phyloP scores from a whole-genome alignment of 2,329 filamentous ascomycete species.

The Teratosphaeria gauchensis region DNA sequence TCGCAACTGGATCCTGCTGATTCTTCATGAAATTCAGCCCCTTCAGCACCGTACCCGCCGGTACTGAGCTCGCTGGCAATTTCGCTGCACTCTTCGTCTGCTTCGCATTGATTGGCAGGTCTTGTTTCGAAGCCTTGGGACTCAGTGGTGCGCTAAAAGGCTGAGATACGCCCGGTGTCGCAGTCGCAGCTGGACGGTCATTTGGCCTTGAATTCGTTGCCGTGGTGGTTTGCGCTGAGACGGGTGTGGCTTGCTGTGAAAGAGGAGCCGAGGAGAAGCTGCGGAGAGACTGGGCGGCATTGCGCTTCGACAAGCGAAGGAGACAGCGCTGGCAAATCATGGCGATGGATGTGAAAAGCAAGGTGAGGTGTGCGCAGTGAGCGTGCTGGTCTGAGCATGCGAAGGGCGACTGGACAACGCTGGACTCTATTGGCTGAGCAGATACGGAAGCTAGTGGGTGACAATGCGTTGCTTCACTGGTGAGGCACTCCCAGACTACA shows the following conservation, averaged over 20 bases:
- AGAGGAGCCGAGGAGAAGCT: slow-evolving; percentile 9
- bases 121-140: slow-evolving; percentile 21
- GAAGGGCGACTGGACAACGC: not conserved
- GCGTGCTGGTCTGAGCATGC: not conserved
- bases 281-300: slow-evolving; percentile 3
- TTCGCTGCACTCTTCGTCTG: slow-evolving; percentile 21
- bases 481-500: not conserved
- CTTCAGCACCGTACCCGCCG: slow-evolving; percentile 58
- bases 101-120: slow-evolving; percentile 9
- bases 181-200: slow-evolving; percentile 32
- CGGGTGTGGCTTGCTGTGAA: slow-evolving; percentile 12
- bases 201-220: slow-evolving; percentile 22
- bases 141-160: slow-evolving; percentile 34
- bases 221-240: slow-evolving; percentile 20
- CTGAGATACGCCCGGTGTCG: slow-evolving; percentile 34
- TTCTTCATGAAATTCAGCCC: slow-evolving; percentile 73
- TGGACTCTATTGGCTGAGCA: not conserved
- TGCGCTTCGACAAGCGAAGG: slow-evolving; percentile 13
- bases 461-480: not conserved
- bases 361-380: not conserved
- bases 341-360: not conserved
- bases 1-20: slow-evolving; percentile 61
- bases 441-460: not conserved
- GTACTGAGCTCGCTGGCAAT: slow-evolving; percentile 38
- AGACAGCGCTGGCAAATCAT: slow-evolving; percentile 26